These are phyloP conservation scores for Pseudogymnoascus sp. DNA, from an alignment of 2,329 filamentous ascomycete species.

Conservation along the genomic window DNA sequence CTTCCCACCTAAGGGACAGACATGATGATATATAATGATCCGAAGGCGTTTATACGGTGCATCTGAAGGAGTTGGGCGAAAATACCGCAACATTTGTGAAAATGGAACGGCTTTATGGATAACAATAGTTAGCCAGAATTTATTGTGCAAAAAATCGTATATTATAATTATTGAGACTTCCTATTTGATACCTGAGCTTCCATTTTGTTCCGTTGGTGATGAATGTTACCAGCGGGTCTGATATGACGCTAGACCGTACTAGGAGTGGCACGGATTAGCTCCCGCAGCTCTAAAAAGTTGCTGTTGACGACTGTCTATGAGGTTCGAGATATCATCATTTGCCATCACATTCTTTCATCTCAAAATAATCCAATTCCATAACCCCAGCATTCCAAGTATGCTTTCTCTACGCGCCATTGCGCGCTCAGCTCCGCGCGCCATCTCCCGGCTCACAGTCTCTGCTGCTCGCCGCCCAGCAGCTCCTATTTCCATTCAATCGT, in stretches of 20 bases:
- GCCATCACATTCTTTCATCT: slow-evolving; percentile 10
- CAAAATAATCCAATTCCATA: slow-evolving; percentile 12
- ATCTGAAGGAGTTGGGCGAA: slow-evolving; percentile 6
- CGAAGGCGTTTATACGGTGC: slow-evolving; percentile 2
- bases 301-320: slow-evolving; percentile 1
- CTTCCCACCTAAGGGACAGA: slow-evolving; percentile 64
- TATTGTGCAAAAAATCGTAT: neutral
- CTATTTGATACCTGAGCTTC: neutral
- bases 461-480: slow-evolving; percentile 44
- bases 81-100: neutral
- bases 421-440: slow-evolving; percentile 59
- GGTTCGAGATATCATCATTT: neutral
- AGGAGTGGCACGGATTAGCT: slow-evolving; percentile 1
- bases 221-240: neutral
- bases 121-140: neutral
- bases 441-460: slow-evolving; percentile 50
- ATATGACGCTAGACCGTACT: slow-evolving; percentile 5
- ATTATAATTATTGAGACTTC: neutral
- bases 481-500: slow-evolving; percentile 21
- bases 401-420: slow-evolving; percentile 59
- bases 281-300: slow-evolving; percentile 9
- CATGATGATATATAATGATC: slow-evolving; percentile 17
- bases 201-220: neutral
- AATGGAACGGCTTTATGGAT: neutral
- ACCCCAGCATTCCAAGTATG: slow-evolving; percentile 43